Conservation (phyloP, 2,329 filamentous ascomycete species). For the Alternaria burnsii region DNA sequence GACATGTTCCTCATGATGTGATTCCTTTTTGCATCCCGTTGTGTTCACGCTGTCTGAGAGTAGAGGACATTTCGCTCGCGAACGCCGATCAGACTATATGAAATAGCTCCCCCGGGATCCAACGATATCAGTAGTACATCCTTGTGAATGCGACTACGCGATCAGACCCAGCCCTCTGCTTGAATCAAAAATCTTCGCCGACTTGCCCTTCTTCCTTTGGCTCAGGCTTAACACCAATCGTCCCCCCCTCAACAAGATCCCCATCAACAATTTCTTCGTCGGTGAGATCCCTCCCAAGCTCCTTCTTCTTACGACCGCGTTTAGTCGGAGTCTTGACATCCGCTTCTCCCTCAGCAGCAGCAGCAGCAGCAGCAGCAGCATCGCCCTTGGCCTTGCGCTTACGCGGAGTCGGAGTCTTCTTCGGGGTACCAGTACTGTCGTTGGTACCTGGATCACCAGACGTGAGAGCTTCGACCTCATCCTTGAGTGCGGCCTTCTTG, state of each 20-base stretch:
- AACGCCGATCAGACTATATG: not conserved
- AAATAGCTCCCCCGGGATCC: not conserved
- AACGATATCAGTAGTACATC: not conserved
- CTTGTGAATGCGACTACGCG: not conserved
- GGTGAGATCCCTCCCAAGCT: not conserved
- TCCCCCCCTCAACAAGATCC: slow-evolving; percentile 4
- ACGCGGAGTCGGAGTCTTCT: slow-evolving; percentile 14
- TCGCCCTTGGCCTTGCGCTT: slow-evolving; percentile 32
- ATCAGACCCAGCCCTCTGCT: not conserved
- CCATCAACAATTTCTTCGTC: not conserved
- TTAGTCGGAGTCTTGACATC: slow-evolving; percentile 8
- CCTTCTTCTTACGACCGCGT: slow-evolving; percentile 14
- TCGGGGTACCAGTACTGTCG: slow-evolving; percentile 6
- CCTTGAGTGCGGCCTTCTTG: slow-evolving; percentile 26
- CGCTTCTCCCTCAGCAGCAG: slow-evolving; percentile 1
- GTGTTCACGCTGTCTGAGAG: not conserved
- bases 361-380: not conserved
- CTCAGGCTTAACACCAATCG: slow-evolving; percentile 9
- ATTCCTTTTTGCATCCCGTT: not conserved
- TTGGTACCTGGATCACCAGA: slow-evolving; percentile 13
- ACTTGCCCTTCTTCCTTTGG: not conserved
- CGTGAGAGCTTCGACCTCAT: slow-evolving; percentile 23
- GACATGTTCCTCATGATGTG: too few species aligned
- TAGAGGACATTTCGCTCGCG: not conserved
- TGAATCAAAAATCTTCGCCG: not conserved